Evolutionary conservation across 345 rosid genomes (phyloP).

Genomic region (Eucalyptus cloeziana): DNA sequence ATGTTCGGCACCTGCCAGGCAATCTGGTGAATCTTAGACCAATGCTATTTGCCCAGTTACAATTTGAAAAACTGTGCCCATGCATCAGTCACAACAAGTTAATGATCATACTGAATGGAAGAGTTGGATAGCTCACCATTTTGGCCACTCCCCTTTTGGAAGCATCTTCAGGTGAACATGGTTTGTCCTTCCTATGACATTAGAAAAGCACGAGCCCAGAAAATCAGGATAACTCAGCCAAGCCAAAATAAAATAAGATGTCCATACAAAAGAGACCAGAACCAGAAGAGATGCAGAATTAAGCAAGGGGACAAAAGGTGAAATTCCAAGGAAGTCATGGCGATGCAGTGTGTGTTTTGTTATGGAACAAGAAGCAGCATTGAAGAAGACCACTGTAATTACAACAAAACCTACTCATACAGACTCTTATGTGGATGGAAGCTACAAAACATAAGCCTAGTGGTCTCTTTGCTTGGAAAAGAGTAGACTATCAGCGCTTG

Average conservation of each 20-base stretch:
- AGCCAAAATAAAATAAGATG: neutral
- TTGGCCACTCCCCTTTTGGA: slow-evolving; percentile 79
- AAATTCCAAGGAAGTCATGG: neutral
- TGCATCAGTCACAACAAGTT: neutral
- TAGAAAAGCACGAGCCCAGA: neutral
- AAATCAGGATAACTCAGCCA: neutral
- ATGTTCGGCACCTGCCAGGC: slow-evolving; percentile 44
- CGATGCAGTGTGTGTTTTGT: neutral
- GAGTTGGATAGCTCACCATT: slow-evolving; percentile 38
- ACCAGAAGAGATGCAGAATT: neutral
- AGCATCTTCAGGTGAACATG: slow-evolving; percentile 39
- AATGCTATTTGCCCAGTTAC: neutral
- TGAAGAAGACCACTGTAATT: neutral
- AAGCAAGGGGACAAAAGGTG: neutral
- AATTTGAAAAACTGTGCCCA: neutral
- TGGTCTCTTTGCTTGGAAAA: neutral
- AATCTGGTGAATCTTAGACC: neutral
- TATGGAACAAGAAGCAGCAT: neutral
- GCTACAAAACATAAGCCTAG: neutral
- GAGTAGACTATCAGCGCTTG: neutral
- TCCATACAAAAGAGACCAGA: neutral
- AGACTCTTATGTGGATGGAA: neutral
- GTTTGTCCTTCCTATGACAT: slow-evolving; percentile 47
- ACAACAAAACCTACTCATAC: neutral
- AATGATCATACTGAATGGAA: neutral